Percentiles rank a stretch among this genome's conserved stretches.
phyloP scores from a whole-genome alignment of 768 basidiomycete species.

The Tulasnella sp. region DNA sequence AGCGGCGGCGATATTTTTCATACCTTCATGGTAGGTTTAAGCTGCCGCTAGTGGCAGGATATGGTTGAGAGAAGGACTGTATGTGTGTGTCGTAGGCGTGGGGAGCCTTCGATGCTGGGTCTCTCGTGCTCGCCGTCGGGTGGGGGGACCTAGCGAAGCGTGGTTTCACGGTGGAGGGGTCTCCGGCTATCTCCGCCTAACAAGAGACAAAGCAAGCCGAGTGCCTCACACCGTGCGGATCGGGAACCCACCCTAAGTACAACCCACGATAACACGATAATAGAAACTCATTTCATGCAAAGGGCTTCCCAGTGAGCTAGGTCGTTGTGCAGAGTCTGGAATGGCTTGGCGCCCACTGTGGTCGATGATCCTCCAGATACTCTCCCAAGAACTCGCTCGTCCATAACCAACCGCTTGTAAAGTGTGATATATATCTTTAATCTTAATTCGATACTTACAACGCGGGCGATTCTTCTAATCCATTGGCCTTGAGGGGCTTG shows the following conservation, averaged over 20 bases:
- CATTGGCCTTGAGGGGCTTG: neutral
- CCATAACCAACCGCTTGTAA: neutral
- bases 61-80: conserved; percentile 5
- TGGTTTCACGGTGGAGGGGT: conserved; percentile 3
- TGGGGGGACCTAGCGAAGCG: conserved; percentile 6
- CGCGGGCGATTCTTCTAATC: neutral
- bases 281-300: neutral
- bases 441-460: neutral
- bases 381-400: neutral
- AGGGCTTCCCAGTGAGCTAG: neutral
- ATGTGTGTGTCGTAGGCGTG: conserved; percentile 15
- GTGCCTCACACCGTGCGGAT: neutral
- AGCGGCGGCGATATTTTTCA: neutral
- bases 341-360: too few species aligned
- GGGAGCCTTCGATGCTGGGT: conserved; percentile 1
- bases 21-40: neutral
- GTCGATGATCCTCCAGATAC: neutral
- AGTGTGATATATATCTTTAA: neutral
- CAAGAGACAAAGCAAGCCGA: neutral
- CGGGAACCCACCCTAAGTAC: neutral
- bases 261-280: neutral
- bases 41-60: neutral
- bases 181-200: conserved; percentile 7
- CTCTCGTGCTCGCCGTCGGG: conserved; percentile 8
- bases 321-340: neutral